Base-by-base conservation (phyloP, 2,329 filamentous ascomycete species). In the Acephala macrosclerotiorum region DNA sequence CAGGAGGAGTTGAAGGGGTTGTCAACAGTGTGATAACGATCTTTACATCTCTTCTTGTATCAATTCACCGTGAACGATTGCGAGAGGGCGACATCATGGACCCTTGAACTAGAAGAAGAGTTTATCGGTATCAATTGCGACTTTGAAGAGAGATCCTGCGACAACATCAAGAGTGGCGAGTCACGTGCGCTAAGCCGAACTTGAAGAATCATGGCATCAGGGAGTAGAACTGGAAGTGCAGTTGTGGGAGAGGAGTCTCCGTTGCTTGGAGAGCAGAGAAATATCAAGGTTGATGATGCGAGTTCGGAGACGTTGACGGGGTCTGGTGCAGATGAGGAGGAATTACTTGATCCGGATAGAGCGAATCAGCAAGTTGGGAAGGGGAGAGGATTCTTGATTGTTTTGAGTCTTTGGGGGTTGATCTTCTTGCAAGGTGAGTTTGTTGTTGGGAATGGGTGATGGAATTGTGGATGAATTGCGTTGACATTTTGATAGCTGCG, bases 371-470 rank as follows among this genome's bases (percentile, higher is more conserved):
- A 71, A 2, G 73, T 77, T 61, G 71, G 72, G 25, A 68, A 40
- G 8, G 22, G 58, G 11, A 69, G 84, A 58, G 80, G 76, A 8
- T 49, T 80, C 2, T 79, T 82, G 51, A 84, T 90, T 61, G 78
- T 83, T 16, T 67, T 83, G 49, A 87, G 83, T 68, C 80, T 87
- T 70, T 86, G 85, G 73, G 74, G 83, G 1, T 78, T 89, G 58
- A 85, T 89, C 33, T 89, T 89, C 71, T 75, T 89, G 18, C 86
- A 88, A 81, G 85, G 86, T 85, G 77, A 58, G 74, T 60, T 29
- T 33, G 22, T 36, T 14, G 53, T n/a, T 60, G 33, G 14, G 12
- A 38, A 22, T 38, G 9, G 18, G 22, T 3, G 20, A 26, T 26
- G 3, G 20, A 20, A 18, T 57, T 20, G 53, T 56, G 20, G 3